Conservation (phyloP, 1,284 basidiomycete genomes). For the Athelia psychrophila region DNA sequence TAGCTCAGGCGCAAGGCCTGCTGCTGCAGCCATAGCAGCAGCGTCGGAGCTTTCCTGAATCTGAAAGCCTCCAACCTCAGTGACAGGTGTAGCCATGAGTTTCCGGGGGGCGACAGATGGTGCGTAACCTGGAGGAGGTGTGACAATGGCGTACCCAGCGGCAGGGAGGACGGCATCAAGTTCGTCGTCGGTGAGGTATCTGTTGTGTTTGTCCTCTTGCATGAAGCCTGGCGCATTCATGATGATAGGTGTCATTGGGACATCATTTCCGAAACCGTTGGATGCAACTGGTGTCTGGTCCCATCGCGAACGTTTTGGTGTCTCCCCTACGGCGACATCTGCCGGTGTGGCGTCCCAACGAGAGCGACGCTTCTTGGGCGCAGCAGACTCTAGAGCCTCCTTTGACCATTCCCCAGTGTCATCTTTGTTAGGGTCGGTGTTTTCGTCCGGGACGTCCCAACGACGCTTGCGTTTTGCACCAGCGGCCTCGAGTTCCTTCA, state of each 20-base stretch:
- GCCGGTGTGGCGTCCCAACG: conserved; percentile 92
- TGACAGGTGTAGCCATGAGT: conserved; percentile 71
- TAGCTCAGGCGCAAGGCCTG: conserved; percentile 89
- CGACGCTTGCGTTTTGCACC: conserved; percentile 77
- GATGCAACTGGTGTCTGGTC: conserved; percentile 79
- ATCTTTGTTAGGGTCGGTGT: conserved; percentile 55
- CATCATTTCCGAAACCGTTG: conserved; percentile 33
- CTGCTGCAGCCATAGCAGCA: conserved; percentile 81
- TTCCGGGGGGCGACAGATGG: conserved; percentile 80
- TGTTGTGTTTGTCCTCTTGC: conserved; percentile 92
- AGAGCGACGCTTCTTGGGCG: conserved; percentile 88
- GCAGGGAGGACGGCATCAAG: conserved; percentile 88
- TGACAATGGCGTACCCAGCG: conserved; percentile 87
- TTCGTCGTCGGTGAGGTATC: conserved; percentile 94
- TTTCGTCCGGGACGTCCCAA: conserved; percentile 81
- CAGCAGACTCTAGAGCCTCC: conserved; percentile 66
- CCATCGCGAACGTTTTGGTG: conserved; percentile 90
- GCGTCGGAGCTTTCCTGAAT: conserved; percentile 95
- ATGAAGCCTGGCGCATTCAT: conserved; percentile 83
- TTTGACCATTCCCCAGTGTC: conserved; percentile 69
- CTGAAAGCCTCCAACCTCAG: conserved; percentile 85
- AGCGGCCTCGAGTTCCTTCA: conserved; percentile 60
- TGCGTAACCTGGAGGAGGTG: conserved; percentile 93
- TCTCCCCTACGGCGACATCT: conserved; percentile 46
- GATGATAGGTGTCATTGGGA: conserved; percentile 71